phyloP scores from a whole-genome alignment of 169 alveolate species.

The Plasmodium blacklocki region DNA sequence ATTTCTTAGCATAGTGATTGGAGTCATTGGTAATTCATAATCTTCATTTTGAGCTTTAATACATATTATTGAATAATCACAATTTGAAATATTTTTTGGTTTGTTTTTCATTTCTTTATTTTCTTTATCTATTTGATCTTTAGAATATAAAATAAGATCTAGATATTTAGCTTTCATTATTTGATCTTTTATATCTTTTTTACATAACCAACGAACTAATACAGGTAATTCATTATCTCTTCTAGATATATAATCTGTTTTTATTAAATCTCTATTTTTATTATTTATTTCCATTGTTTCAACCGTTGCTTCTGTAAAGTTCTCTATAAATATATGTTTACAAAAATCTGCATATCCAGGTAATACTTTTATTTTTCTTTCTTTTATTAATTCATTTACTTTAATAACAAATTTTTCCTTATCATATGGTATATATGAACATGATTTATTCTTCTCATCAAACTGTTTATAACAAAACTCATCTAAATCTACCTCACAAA shows the following conservation, averaged over 20 bases:
- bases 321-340: slow-evolving; percentile 95
- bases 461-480: slow-evolving; percentile 85
- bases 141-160: slow-evolving; percentile 96
- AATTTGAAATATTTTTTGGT: slow-evolving; percentile 40
- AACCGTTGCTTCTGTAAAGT: slow-evolving; percentile 94
- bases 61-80: slow-evolving; percentile 81
- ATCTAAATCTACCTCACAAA: slow-evolving; percentile 73
- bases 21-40: slow-evolving; percentile 97
- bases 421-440: slow-evolving; percentile 81
- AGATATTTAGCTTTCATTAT: slow-evolving; percentile 90
- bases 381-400: slow-evolving; percentile 79
- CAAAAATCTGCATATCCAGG: slow-evolving; percentile 99
- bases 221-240: slow-evolving; percentile 98
- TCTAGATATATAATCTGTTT: slow-evolving; percentile 94
- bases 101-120: slow-evolving; percentile 77
- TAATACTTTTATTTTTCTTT: slow-evolving; percentile 75
- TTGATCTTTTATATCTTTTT: slow-evolving; percentile 79
- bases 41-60: slow-evolving; percentile 83
- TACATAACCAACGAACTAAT: slow-evolving; percentile 94
- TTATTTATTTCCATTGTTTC: slow-evolving; percentile 92
- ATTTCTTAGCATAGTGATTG: slow-evolving; percentile 97
- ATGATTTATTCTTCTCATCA: slow-evolving; percentile 75
- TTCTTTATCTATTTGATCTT: slow-evolving; percentile 95
- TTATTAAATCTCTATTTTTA: slow-evolving; percentile 90
- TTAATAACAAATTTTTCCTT: slow-evolving; percentile 80